A percentile compares a stretch with the other conserved stretches of the same genome.
phyloP scores from a whole-genome alignment of 495 filamentous ascomycete genomes.

The Penicillium antarcticum region DNA sequence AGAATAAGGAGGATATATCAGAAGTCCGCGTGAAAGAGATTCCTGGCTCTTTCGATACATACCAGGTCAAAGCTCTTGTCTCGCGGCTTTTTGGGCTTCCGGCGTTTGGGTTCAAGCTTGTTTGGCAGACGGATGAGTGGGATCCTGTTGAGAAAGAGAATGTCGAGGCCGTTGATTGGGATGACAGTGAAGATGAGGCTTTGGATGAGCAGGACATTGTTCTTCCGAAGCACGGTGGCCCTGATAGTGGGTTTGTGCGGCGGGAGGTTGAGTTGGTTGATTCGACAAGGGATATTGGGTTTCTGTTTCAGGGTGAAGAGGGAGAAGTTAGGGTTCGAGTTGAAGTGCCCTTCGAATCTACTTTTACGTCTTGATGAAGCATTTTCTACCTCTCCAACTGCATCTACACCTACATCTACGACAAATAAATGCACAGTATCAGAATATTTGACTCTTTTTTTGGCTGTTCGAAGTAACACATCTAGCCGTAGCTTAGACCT shows the following conservation, averaged over 20 bases:
- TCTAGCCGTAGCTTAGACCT: slow-evolving; percentile 6
- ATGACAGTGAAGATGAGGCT: slow-evolving; percentile 52
- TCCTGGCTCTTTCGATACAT: slow-evolving; percentile 75
- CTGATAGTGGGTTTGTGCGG: slow-evolving; percentile 54
- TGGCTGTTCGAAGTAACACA: slow-evolving; percentile 8
- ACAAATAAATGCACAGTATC: background rate
- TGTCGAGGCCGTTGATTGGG: slow-evolving; percentile 52
- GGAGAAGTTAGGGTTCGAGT: slow-evolving; percentile 65
- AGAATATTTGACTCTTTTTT: slow-evolving; percentile 5
- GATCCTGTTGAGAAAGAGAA: slow-evolving; percentile 61
- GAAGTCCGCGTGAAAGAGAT: slow-evolving; percentile 48
- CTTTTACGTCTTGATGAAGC: no score
- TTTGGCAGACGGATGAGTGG: slow-evolving; percentile 83
- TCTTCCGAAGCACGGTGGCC: slow-evolving; percentile 18
- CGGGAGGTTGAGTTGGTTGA: slow-evolving; percentile 80
- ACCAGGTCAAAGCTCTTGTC: slow-evolving; percentile 73
- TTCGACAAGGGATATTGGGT: slow-evolving; percentile 76
- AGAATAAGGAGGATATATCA: background rate
- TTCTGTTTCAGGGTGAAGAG: slow-evolving; percentile 66
- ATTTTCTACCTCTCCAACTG: background rate
- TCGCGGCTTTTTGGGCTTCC: slow-evolving; percentile 64
- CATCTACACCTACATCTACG: background rate
- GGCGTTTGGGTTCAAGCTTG: slow-evolving; percentile 61
- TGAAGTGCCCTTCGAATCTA: slow-evolving; percentile 32
- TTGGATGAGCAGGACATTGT: slow-evolving; percentile 1